Evolutionary conservation across 257 asterid species (phyloP), one percentile per base, ranked within the genome.

Genomic region (Osmanthus fragrans): DNA sequence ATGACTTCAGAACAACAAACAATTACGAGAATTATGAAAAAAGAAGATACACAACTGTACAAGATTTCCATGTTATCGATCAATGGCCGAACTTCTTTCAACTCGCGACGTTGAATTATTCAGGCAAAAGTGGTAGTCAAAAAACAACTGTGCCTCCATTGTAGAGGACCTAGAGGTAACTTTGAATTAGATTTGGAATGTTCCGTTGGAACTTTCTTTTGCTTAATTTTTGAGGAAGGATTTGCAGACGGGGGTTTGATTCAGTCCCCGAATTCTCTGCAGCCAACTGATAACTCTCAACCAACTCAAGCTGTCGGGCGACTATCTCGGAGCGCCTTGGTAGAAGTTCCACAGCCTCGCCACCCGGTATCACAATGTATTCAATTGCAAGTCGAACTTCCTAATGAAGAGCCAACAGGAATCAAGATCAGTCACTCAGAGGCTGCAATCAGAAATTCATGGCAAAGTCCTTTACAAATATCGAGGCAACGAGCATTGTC

Each of bases 321-420:
- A 91, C 97, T 69, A 93, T 93, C 47, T 93, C 98, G 3, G 98
- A 91, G n/a, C 96, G 82, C 85, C 99, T 93, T 0, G 99, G 99
- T 3, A 95, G 94, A 83, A 95, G 97, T 77, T 95, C 99, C 3
- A 95, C 99, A 1, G 99, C 87, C 84, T 95, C 99, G 16, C 96
- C 92, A 16, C 99, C 99, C 0, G 99, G 99, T 77, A 95, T 95
- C 79, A 95, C 99, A 0, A 93, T 95, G 85, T 95, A 95, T 87
- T 95, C 99, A 12, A 95, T 95, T 47, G 98, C 99, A 66, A 95
- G 92, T 70, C 98, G 90, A 74, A 93, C 99, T 80, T 95, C 99
- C 99, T 94, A 74, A 40, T 65, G 33, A 64, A 60, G 19, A 29
- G 37, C 74, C 54, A 73, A 23, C 30, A 21, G 21, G 51, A 71